These are phyloP conservation scores for Sarcodon aspratus DNA, from an alignment of 768 basidiomycete species.

Conservation along the genomic window DNA sequence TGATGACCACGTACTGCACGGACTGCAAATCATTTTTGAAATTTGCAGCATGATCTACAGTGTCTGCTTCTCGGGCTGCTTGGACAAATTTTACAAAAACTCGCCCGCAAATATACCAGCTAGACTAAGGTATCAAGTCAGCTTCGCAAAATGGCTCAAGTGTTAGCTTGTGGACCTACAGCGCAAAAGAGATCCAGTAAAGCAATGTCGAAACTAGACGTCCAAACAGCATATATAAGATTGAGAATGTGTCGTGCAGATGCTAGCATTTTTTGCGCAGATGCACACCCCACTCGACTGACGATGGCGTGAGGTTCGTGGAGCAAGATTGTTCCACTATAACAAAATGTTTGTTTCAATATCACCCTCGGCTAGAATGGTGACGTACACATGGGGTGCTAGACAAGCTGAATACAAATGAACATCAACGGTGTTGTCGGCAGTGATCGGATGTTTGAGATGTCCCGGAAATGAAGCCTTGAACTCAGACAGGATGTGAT, in stretches of 20 bases:
- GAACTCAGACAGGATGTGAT: conserved; percentile 45
- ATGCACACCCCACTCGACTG: conserved; percentile 45
- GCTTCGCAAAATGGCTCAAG: conserved; percentile 30
- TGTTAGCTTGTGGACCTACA: conserved; percentile 24
- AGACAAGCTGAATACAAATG: conserved; percentile 35
- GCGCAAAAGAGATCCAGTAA: conserved; percentile 61
- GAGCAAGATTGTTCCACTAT: conserved; percentile 55
- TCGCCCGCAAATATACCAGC: conserved; percentile 58
- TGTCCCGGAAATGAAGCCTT: conserved; percentile 45
- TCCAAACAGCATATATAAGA: conserved; percentile 51
- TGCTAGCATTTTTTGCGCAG: conserved; percentile 55
- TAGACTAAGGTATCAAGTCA: conserved; percentile 5
- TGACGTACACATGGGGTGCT: conserved; percentile 20
- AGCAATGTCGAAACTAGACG: conserved; percentile 64
- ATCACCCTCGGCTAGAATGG: neutral
- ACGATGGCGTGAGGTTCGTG: conserved; percentile 71
- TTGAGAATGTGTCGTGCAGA: conserved; percentile 59
- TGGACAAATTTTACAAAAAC: conserved; percentile 58
- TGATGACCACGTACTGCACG: conserved; percentile 36
- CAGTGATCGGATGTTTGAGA: conserved; percentile 39
- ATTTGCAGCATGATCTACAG: conserved; percentile 43
- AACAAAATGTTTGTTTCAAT: neutral
- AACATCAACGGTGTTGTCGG: conserved; percentile 39
- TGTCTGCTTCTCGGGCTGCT: conserved; percentile 47
- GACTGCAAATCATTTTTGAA: conserved; percentile 56